Conservation (phyloP, 345 rosid species). For the Durio zibethinus region DNA sequence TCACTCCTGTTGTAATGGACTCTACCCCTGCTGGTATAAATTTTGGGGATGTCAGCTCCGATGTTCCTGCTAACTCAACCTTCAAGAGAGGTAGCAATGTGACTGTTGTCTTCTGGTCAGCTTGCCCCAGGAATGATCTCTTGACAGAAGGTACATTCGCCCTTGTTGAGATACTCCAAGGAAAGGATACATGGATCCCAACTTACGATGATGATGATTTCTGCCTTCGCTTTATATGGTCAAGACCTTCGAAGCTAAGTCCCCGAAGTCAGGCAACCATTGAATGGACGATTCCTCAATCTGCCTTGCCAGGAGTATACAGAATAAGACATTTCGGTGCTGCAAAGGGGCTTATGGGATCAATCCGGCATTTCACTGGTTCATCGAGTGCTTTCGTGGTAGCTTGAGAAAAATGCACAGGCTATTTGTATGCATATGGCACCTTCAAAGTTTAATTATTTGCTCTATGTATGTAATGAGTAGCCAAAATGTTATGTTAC, state of each 20-base stretch:
- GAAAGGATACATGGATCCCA: conserved; percentile 72
- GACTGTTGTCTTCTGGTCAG: conserved; percentile 83
- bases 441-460: background rate
- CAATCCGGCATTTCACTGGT: conserved; percentile 60
- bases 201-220: conserved; percentile 89
- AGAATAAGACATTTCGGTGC: conserved; percentile 80
- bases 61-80: conserved; percentile 71
- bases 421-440: background rate
- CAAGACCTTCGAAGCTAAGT: conserved; percentile 69
- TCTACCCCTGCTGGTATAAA: conserved; percentile 55
- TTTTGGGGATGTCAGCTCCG: conserved; percentile 74
- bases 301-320: conserved; percentile 72
- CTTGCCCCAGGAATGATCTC: conserved; percentile 91
- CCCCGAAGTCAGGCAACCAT: conserved; percentile 67
- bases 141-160: conserved; percentile 92
- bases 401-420: conserved; percentile 24
- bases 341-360: conserved; percentile 48
- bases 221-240: conserved; percentile 87
- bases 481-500: background rate
- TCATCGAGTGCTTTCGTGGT: conserved; percentile 76
- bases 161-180: conserved; percentile 74
- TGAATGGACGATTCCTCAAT: conserved; percentile 77
- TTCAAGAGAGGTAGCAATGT: conserved; percentile 68
- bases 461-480: background rate
- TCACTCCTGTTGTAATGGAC: conserved; percentile 83